Percentiles rank a stretch among this genome's conserved stretches.
Conservation (phyloP, 2,329 filamentous ascomycete species). For the Alternaria dauci region DNA sequence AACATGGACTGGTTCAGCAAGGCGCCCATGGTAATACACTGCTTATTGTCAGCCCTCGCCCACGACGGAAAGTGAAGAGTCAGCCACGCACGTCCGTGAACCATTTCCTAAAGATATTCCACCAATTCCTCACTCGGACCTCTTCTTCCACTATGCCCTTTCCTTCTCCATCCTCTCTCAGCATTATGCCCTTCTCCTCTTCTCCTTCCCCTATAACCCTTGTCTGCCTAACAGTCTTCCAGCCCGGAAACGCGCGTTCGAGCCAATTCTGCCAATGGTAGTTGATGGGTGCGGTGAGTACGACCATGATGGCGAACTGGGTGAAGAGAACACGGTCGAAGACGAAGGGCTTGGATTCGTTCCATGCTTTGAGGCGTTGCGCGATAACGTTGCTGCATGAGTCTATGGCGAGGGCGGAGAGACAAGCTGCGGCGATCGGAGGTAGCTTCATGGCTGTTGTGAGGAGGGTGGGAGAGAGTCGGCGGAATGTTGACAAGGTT, state of each 20-base stretch:
- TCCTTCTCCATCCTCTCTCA: constrained; percentile 39
- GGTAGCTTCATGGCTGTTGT: constrained; percentile 38
- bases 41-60: constrained; percentile 14
- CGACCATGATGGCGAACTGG: constrained; percentile 65
- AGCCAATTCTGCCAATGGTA: constrained; percentile 85
- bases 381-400: constrained; percentile 51
- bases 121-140: constrained; percentile 48
- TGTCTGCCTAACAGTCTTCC: constrained; percentile 37
- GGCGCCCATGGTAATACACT: constrained; percentile 69
- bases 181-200: constrained; percentile 42
- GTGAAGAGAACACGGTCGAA: constrained; percentile 50
- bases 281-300: constrained; percentile 80
- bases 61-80: not conserved
- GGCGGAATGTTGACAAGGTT: not conserved
- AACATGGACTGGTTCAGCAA: constrained; percentile 71
- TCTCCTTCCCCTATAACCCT: constrained; percentile 27
- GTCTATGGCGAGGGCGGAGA: constrained; percentile 47
- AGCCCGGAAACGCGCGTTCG: constrained; percentile 75
- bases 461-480: not conserved
- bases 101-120: constrained; percentile 73
- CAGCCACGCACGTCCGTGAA: constrained; percentile 60
- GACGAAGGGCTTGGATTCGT: constrained; percentile 45
- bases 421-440: constrained; percentile 45
- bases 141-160: constrained; percentile 39
- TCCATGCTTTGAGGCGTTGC: constrained; percentile 49